A percentile compares a stretch with the other conserved stretches of the same genome.
These are phyloP conservation scores for Yarrowia osloensis DNA, from an alignment of 805 yeast species.

Conservation along the genomic window DNA sequence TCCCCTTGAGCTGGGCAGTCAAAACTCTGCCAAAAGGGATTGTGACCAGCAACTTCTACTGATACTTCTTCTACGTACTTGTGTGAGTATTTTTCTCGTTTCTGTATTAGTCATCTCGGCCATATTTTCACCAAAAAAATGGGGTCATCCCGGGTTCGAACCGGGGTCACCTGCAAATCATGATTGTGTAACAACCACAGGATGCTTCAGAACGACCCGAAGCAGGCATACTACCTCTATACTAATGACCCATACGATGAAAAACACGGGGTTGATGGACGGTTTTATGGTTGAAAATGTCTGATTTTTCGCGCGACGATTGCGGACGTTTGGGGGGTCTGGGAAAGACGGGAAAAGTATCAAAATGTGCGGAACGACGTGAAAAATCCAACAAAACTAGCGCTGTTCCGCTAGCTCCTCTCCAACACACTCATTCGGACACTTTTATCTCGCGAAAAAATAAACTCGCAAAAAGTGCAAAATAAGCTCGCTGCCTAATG, in stretches of 20 bases:
- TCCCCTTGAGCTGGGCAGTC: too few species aligned
- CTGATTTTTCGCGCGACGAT: not conserved
- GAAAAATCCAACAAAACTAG: not conserved
- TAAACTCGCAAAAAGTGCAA: not conserved
- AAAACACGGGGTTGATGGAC: not conserved
- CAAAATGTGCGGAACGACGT: not conserved
- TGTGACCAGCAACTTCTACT: too few species aligned
- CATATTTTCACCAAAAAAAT: constrained; percentile 31
- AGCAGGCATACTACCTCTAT: constrained; percentile 32
- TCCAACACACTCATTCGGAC: not conserved
- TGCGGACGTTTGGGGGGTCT: not conserved
- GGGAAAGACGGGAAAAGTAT: too few species aligned
- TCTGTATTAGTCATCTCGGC: too few species aligned
- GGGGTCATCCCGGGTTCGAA: constrained; percentile 46
- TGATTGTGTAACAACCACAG: constrained; percentile 20
- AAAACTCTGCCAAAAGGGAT: too few species aligned
- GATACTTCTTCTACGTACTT: too few species aligned
- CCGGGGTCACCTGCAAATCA: constrained; percentile 45
- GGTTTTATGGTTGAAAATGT: not conserved
- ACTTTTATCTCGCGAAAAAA: not conserved
- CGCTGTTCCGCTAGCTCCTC: not conserved
- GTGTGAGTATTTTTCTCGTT: too few species aligned
- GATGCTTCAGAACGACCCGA: constrained; percentile 30
- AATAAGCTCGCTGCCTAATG: not conserved
- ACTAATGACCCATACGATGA: constrained; percentile 24